phyloP scores from a whole-genome alignment of 768 basidiomycete species.

The Suillus decipiens region DNA sequence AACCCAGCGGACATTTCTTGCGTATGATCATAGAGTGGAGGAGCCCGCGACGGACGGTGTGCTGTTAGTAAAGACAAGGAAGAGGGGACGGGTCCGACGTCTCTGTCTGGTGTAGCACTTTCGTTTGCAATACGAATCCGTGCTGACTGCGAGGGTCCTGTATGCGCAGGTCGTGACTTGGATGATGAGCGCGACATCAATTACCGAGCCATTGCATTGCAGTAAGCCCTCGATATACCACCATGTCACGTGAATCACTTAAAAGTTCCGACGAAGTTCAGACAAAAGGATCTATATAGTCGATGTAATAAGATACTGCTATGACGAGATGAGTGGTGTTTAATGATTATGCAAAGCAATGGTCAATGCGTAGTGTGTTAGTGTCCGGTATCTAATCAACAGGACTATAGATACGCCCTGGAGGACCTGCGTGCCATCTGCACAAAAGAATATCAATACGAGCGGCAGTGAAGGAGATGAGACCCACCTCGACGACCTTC shows the following conservation, averaged over 20 bases:
- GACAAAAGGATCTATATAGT: constrained; percentile 23
- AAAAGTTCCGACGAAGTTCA: neutral
- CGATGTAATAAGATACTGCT: constrained; percentile 32
- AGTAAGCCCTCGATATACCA: neutral
- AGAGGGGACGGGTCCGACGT: constrained; percentile 24
- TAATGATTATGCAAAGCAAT: constrained; percentile 10
- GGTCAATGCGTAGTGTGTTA: constrained; percentile 21
- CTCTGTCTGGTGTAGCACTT: constrained; percentile 18
- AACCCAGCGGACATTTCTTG: constrained; percentile 26
- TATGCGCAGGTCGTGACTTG: constrained; percentile 17
- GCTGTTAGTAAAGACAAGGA: constrained; percentile 35
- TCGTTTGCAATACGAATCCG: constrained; percentile 26
- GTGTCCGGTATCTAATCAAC: constrained; percentile 7
- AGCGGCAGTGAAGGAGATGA: neutral
- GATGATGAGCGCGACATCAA: constrained; percentile 32
- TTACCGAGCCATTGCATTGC: neutral
- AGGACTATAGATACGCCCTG: constrained; percentile 46
- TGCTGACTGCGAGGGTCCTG: constrained; percentile 16
- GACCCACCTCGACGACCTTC: constrained; percentile 92
- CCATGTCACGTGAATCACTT: constrained; percentile 4
- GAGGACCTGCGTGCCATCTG: constrained; percentile 56
- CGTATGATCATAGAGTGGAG: constrained; percentile 27
- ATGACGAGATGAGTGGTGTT: constrained; percentile 33
- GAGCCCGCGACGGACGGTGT: constrained; percentile 36
- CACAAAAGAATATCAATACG: neutral